phyloP scores from a whole-genome alignment of 129 eudicot genomes.

The Silybum marianum region DNA sequence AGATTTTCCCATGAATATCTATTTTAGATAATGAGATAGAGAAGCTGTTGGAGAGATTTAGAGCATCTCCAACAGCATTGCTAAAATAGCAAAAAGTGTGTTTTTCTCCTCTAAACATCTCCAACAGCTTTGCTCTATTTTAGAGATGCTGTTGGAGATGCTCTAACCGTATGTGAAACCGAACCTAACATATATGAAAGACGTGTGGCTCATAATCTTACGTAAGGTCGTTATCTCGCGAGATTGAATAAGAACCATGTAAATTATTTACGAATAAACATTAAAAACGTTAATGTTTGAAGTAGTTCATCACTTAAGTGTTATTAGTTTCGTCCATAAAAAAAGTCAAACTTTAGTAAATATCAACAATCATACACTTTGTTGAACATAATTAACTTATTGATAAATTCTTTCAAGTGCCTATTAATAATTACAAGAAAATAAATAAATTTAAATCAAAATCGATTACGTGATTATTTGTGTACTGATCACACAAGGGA shows the following conservation, averaged over 20 bases:
- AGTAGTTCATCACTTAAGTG: background rate
- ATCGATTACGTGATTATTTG: background rate
- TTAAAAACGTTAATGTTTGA: background rate
- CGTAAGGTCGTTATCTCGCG: background rate
- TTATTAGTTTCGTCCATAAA: background rate
- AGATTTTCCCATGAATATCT: too few species aligned
- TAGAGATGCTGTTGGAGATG: too few species aligned
- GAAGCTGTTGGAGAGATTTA: too few species aligned
- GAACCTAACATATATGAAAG: background rate
- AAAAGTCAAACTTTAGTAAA: background rate
- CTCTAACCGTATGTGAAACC: background rate
- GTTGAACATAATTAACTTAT: background rate
- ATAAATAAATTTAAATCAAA: too few species aligned
- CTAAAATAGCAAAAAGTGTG: too few species aligned
- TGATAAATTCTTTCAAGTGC: too few species aligned
- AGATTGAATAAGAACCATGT: background rate
- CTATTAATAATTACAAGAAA: too few species aligned
- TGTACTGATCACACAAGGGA: background rate
- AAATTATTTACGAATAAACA: background rate
- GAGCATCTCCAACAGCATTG: too few species aligned
- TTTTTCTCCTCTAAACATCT: too few species aligned
- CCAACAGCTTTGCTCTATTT: too few species aligned
- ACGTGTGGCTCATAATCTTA: background rate
- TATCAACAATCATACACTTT: background rate
- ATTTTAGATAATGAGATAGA: too few species aligned